These are phyloP conservation scores for Codiaeum variegatum DNA, from an alignment of 441 rosid genomes.

Conservation along the genomic window DNA sequence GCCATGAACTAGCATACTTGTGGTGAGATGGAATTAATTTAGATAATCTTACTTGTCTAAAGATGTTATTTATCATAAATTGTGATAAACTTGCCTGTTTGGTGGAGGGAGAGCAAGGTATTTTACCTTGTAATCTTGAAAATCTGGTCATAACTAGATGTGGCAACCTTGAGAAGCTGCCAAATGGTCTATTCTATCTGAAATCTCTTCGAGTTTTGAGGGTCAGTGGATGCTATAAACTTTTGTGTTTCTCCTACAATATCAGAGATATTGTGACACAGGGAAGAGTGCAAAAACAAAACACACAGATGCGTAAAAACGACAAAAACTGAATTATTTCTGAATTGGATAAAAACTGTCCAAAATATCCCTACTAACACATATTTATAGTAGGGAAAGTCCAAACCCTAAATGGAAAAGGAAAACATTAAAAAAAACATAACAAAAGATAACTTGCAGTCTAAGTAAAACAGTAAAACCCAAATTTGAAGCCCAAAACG, in stretches of 20 bases:
- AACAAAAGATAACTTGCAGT: too few species aligned
- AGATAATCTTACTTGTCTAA: not conserved
- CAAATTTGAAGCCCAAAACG: too few species aligned
- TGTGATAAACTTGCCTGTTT: not conserved
- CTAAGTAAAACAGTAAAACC: too few species aligned
- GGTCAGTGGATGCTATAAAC: not conserved
- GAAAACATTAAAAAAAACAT: too few species aligned
- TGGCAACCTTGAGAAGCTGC: not conserved
- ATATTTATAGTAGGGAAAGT: too few species aligned
- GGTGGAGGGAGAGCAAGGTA: not conserved
- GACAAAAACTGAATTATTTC: too few species aligned
- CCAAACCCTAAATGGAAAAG: too few species aligned
- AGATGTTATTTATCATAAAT: not conserved
- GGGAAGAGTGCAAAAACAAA: too few species aligned
- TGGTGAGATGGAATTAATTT: slow-evolving; percentile 1
- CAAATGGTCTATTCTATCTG: not conserved
- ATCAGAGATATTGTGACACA: too few species aligned
- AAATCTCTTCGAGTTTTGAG: not conserved
- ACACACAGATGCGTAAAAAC: too few species aligned
- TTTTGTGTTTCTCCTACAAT: not conserved
- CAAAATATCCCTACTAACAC: too few species aligned
- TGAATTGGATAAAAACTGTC: too few species aligned
- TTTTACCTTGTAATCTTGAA: not conserved
- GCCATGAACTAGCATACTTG: not conserved
- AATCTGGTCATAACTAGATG: not conserved